Base-by-base conservation (phyloP, 2,329 filamentous ascomycete genomes). In the Teratosphaeria gauchensis region DNA sequence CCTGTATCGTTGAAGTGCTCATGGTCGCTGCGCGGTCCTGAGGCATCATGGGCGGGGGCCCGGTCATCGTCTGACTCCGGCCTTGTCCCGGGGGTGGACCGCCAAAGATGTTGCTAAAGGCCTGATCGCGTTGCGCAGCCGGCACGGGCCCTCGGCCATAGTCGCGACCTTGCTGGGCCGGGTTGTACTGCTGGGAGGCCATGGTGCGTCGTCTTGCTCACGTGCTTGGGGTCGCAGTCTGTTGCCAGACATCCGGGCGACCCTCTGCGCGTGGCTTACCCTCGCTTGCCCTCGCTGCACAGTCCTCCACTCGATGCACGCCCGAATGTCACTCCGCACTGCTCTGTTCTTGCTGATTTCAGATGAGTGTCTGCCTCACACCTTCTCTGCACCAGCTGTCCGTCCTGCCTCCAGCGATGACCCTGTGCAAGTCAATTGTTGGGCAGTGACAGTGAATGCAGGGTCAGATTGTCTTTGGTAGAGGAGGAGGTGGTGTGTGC, bases 21-120 rank as follows among this genome's bases (percentile, higher is more conserved):
- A 80, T 80, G 58, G 90, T 95, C 65, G 90, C 86, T 54, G 90
- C 90, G 67, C 92, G 84, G 66, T 88, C 89, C 56, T 79, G 77
- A 56, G 80, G 78, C 68, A 77, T 67, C 77, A 83, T 84, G 60
- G 79, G 76, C 33, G 87, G 82, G 64, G 90, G 86, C 58, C 89
- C 91, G 63, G 87, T 94, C 91, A 97, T 96, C 30, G 92, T 96
- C 71, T 96, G 92, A 59, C 92, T 95, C 73, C 94, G 87, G 59
- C 92, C 92, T 53, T 89, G 84, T 8, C 59, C 59, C 53, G 90
- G 90, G 64, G 90, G 91, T 64, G 89, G 83, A 64, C 85, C 86
- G 66, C 92, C 94, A 73, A 97, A 99, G 72, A 97, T 97, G 76
- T 92, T 92, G 65, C 89, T 90, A 75, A 95, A 99, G 65, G 92